A percentile compares a stretch with the other conserved stretches of the same genome.
Evolutionary conservation across 2,329 filamentous ascomycete species (phyloP).

Genomic region (Claviceps arundinis): DNA sequence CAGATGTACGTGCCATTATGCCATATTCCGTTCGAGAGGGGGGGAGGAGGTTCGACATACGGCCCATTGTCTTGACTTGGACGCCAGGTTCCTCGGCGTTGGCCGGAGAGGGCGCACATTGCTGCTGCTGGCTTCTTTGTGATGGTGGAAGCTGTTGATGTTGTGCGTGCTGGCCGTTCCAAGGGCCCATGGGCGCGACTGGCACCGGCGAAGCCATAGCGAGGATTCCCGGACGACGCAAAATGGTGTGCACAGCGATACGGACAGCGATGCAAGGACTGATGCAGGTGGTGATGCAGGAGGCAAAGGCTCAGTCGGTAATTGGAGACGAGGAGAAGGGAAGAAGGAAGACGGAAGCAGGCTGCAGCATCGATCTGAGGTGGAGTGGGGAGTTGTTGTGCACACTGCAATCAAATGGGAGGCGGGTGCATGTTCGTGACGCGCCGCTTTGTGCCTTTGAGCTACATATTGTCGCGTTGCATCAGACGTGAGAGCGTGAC

Average conservation of each 20-base stretch:
- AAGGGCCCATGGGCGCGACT: conserved; percentile 13
- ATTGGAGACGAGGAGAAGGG: background rate
- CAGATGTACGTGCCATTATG: conserved; percentile 4
- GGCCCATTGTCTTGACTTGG: conserved; percentile 51
- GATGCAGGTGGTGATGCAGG: background rate
- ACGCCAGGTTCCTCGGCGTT: conserved; percentile 34
- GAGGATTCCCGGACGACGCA: conserved; percentile 2
- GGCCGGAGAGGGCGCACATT: conserved; percentile 16
- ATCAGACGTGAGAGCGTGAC: conserved; percentile 1
- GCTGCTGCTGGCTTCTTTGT: conserved; percentile 5
- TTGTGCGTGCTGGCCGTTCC: conserved; percentile 4
- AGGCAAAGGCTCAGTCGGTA: background rate
- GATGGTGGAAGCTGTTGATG: conserved; percentile 2
- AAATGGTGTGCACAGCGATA: background rate
- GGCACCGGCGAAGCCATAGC: conserved; percentile 29
- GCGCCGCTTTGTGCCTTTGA: conserved; percentile 4
- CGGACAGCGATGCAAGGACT: background rate
- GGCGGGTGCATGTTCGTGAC: conserved; percentile 28
- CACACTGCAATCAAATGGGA: conserved; percentile 17
- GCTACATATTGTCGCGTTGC: conserved; percentile 5
- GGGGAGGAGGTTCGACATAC: conserved; percentile 40
- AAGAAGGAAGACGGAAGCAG: background rate
- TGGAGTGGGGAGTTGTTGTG: conserved; percentile 2
- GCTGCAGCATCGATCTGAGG: background rate
- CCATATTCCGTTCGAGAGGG: background rate